Base-by-base conservation (phyloP, 1,284 basidiomycete species). In the Naganishia sp. region DNA sequence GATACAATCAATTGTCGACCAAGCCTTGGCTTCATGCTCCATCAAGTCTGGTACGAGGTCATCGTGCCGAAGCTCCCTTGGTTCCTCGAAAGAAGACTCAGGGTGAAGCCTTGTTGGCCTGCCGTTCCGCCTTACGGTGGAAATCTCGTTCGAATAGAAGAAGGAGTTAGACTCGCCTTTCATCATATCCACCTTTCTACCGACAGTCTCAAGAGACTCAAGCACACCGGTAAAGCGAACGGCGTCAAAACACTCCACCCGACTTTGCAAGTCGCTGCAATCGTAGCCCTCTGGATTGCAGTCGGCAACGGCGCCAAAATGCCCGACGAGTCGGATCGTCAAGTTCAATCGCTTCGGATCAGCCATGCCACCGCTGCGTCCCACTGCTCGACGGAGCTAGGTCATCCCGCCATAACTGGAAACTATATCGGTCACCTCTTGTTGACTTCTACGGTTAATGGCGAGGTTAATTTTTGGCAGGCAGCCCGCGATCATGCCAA, bases 231-330 rank as follows among this genome's bases (percentile, higher is more conserved):
- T 15, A 71, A 70, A 23, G 43, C 23, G 15, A 64, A 72, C 18
- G 70, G 71, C 16, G 67, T 76, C 6, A 39, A 31, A 4, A 77
- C 77, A 0, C 69, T 79, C 1, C 76, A 78, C 55, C 72, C 75
- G 0, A 44, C 75, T 18, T 52, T 79, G 39, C 70, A 73, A 53
- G 59, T 71, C 15, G 72, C 73, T 0, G 75, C 66, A 49, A 25
- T 68, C n/a, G 66, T 70, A 4, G 72, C 75, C 13, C 63, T 77
- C 18, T 75, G 75, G 73, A 60, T 60, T 28, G 57, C 25, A 1
- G 36, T 60, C 33, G 46, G 39, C 18, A 13, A 55, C n/a, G 33
- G 33, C 16, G 18, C 6, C 2, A 21, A 3, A 5, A 18, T 9
- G 33, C 18, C 3, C 21, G 21, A 45, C 75, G 4, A 67, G 71